Base-by-base conservation (phyloP, 306 rosid species). In the Ceratonia siliqua region DNA sequence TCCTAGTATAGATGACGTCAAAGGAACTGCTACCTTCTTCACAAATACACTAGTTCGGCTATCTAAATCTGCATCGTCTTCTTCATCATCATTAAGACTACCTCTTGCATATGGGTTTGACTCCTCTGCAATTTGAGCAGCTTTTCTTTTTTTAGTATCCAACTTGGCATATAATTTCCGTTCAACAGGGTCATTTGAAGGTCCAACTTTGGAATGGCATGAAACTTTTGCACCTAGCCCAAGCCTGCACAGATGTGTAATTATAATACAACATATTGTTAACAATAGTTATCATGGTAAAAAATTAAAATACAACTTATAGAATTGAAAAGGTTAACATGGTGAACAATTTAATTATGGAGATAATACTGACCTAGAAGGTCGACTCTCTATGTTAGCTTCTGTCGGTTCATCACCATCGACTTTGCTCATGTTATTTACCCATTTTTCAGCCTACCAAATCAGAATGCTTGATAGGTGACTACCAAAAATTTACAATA, bases 141-240 rank as follows among this genome's bases (percentile, higher is more conserved):
- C 82, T 81, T 87, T 89, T 78, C 82, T 89, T 73, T 73, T 89
- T 64, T 72, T 86, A 45, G 85, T 74, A 50, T 49, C 70, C 76
- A 94, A 79, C 78, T 89, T 88, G 70, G 90, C 79, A 72, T 76
- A 50, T 74, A 94, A 70, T 83, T 83, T 91, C 63, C 82, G 79
- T 61, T 85, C 97, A n/a, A 89, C 78, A 7, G 98, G 94, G 72
- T 89, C 91, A 67, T 87, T 67, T 18, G 87, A 83, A 12, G 85
- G 94, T 62, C 77, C 87, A 61, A 74, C 45, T 38, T 82, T 88
- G 69, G 87, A 52, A n/a, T 86, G 82, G 32, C 92, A 86, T 15
- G 86, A 21, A 76, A 89, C 81, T 82, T 79, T 89, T 61, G 97
- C 97, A 56, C 98, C 98, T 46, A 94, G 84, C 35, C 97, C 98